These are phyloP conservation scores for Fusarium decemcellulare DNA, from an alignment of 2,329 filamentous ascomycete species.

Conservation along the genomic window DNA sequence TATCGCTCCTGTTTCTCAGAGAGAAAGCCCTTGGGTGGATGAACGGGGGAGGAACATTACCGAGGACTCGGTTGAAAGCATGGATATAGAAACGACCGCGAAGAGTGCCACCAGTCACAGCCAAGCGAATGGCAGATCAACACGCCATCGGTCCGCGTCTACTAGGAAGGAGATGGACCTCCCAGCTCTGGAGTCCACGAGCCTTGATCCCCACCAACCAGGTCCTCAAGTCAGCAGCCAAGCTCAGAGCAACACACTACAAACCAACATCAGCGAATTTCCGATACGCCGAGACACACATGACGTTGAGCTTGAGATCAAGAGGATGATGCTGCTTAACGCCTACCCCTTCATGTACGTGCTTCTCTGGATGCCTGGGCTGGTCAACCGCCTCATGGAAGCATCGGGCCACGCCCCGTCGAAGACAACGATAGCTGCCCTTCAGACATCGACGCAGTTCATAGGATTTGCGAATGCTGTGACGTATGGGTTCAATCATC, in stretches of 20 bases:
- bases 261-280: constrained; percentile 43
- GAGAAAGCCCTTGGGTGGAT: too few relatives aligned
- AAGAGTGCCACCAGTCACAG: constrained; percentile 10
- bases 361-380: constrained; percentile 40
- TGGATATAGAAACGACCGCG: constrained; percentile 8
- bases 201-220: background rate
- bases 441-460: constrained; percentile 42
- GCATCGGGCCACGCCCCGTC: constrained; percentile 27
- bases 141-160: background rate
- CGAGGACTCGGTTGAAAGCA: constrained; percentile 1
- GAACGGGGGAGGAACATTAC: background rate
- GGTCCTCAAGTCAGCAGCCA: background rate
- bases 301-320: constrained; percentile 41
- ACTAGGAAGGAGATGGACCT: background rate
- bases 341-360: constrained; percentile 45
- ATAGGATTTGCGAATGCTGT: constrained; percentile 39
- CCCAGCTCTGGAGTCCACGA: background rate
- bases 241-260: constrained; percentile 9
- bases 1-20: background rate
- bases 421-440: constrained; percentile 25
- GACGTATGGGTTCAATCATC: constrained; percentile 44
- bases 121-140: background rate
- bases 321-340: constrained; percentile 44
- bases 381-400: constrained; percentile 41
- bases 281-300: constrained; percentile 33